Evolutionary conservation across 2,329 filamentous ascomycete species (phyloP).

Genomic region (Aspergillus proliferans): DNA sequence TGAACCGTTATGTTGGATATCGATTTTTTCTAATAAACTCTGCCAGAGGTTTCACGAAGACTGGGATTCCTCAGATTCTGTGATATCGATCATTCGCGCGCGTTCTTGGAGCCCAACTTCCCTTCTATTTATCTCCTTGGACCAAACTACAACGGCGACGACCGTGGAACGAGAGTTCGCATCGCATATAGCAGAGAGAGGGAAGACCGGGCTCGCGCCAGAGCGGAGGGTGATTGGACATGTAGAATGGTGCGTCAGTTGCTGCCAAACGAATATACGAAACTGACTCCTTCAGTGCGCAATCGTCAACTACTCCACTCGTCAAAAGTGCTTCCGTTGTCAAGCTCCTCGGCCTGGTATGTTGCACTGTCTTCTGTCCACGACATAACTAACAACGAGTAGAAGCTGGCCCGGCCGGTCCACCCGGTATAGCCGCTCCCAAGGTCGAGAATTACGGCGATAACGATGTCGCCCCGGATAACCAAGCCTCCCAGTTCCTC

Average conservation of each 20-base stretch:
- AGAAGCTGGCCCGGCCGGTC: conserved; percentile 24
- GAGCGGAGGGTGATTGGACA: conserved; percentile 51
- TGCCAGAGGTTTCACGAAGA: conserved; percentile 47
- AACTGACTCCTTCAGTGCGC: conserved; percentile 40
- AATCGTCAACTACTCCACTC: conserved; percentile 52
- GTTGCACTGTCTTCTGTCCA: conserved; percentile 12
- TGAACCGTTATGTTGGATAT: conserved; percentile 1
- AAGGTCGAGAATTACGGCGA: conserved; percentile 48
- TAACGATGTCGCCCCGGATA: conserved; percentile 49
- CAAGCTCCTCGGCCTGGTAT: conserved; percentile 49
- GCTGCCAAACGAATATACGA: background rate
- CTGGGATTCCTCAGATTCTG: conserved; percentile 54
- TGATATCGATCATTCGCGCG: conserved; percentile 43
- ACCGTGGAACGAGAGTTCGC: conserved; percentile 40
- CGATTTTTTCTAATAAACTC: conserved; percentile 6
- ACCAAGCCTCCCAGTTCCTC: conserved; percentile 66
- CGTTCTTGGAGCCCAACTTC: conserved; percentile 49
- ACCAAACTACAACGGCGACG: conserved; percentile 32
- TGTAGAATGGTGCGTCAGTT: conserved; percentile 44
- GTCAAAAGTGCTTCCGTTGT: conserved; percentile 54
- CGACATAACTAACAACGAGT: conserved; percentile 8
- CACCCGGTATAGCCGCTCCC: conserved; percentile 33
- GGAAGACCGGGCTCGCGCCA: conserved; percentile 44
- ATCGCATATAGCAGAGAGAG: conserved; percentile 51
- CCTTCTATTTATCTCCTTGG: conserved; percentile 48